These are phyloP conservation scores for Rhododendron williamsianum DNA, from an alignment of 148 eudicot genomes.

Conservation along the genomic window DNA sequence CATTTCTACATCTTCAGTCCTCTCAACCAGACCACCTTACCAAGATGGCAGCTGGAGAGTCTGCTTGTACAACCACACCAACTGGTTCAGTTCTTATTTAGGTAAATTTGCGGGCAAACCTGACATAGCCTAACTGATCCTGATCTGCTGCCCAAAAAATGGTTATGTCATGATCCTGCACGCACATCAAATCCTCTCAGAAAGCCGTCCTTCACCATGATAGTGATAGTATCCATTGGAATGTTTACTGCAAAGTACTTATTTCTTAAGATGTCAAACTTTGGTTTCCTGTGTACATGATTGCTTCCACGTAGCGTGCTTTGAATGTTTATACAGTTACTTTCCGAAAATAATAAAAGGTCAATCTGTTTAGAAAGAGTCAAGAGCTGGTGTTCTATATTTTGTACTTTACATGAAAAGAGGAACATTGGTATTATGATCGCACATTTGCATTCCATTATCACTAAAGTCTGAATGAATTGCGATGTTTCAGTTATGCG, in stretches of 20 bases:
- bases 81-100: background rate
- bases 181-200: background rate
- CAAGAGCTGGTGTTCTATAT: background rate
- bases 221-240: background rate
- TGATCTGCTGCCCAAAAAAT: background rate
- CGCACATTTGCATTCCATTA: background rate
- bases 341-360: background rate
- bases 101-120: background rate
- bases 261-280: background rate
- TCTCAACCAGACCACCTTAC: background rate
- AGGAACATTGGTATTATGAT: background rate
- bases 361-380: background rate
- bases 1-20: background rate
- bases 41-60: background rate
- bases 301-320: background rate
- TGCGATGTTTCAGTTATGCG: conserved; percentile 25
- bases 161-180: background rate
- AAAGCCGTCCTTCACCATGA: background rate
- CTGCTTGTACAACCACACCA: background rate
- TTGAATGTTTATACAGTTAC: background rate
- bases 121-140: background rate
- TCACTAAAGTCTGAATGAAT: background rate
- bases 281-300: background rate
- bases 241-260: background rate
- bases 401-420: no score